phyloP scores from a whole-genome alignment of 116 monocot genomes.

The Phalaenopsis hybrid region DNA sequence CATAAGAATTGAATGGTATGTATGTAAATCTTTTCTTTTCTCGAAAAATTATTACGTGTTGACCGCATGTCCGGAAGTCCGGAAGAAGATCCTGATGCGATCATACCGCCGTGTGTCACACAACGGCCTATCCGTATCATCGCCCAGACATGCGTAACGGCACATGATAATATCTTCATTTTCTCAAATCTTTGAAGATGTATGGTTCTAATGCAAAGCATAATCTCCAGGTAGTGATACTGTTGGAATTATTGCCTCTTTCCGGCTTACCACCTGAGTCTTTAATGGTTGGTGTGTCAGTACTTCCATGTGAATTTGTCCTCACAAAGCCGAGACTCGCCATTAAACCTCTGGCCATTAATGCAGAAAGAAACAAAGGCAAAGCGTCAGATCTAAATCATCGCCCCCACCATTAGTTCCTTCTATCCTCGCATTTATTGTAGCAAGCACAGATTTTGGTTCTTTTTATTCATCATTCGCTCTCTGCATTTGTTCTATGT shows the following conservation, averaged over 20 bases:
- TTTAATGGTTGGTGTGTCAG: slow-evolving; percentile 65
- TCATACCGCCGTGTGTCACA: no score
- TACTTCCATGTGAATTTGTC: slow-evolving; percentile 65
- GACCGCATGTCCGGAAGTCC: no score
- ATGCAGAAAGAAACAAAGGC: slow-evolving; percentile 22
- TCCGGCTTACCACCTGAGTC: slow-evolving; percentile 62
- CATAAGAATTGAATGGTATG: no score
- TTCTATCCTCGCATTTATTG: background rate
- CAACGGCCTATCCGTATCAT: no score
- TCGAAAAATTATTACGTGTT: no score
- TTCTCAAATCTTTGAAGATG: background rate
- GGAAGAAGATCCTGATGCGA: no score
- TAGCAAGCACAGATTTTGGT: background rate
- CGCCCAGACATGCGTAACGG: no score
- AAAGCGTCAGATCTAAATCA: slow-evolving; percentile 1
- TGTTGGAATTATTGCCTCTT: slow-evolving; percentile 67
- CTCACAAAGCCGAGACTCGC: slow-evolving; percentile 67
- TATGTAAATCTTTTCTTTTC: no score
- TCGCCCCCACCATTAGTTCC: background rate
- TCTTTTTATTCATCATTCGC: slow-evolving; percentile 2
- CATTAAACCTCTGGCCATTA: slow-evolving; percentile 38
- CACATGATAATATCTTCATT: no score
- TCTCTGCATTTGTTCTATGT: background rate
- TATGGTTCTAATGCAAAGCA: background rate
- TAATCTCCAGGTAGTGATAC: slow-evolving; percentile 53